Percentiles rank a stretch among this genome's conserved stretches.
phyloP scores from a whole-genome alignment of 495 filamentous ascomycete species.

The Viridothelium virens region DNA sequence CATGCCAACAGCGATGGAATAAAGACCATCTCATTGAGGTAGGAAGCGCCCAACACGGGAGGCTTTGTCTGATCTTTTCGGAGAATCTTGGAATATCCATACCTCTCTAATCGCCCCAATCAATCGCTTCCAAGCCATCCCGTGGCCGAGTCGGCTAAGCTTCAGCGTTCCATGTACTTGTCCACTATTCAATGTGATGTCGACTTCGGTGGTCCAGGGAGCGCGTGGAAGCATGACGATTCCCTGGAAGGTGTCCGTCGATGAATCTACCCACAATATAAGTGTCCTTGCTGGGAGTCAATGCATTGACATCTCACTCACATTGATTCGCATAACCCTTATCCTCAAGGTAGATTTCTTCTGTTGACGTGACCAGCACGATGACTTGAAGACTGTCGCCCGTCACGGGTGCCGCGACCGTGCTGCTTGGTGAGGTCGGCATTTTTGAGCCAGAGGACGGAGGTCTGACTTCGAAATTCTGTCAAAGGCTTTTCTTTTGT shows the following conservation, averaged over 20 bases:
- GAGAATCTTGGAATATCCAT: neutral
- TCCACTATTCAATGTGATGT: neutral
- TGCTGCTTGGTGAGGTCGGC: neutral
- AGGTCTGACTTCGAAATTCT: neutral
- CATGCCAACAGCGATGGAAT: neutral
- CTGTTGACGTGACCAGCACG: neutral
- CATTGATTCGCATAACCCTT: neutral
- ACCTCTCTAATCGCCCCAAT: neutral
- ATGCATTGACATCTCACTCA: neutral
- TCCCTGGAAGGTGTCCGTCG: neutral
- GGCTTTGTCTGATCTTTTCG: neutral
- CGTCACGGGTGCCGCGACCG: neutral
- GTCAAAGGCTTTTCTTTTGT: neutral
- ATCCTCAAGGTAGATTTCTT: neutral
- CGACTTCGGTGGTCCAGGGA: neutral
- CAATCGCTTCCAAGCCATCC: constrained; percentile 1
- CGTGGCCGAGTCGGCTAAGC: neutral
- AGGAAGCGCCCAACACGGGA: neutral
- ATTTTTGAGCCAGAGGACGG: too few species aligned
- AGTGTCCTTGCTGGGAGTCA: neutral
- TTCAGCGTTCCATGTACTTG: neutral
- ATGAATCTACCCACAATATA: neutral
- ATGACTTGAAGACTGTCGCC: neutral
- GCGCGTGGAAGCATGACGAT: neutral
- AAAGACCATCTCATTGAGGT: neutral